Evolutionary conservation across 768 basidiomycete genomes (phyloP).

Genomic region (Termitomyces sp.): DNA sequence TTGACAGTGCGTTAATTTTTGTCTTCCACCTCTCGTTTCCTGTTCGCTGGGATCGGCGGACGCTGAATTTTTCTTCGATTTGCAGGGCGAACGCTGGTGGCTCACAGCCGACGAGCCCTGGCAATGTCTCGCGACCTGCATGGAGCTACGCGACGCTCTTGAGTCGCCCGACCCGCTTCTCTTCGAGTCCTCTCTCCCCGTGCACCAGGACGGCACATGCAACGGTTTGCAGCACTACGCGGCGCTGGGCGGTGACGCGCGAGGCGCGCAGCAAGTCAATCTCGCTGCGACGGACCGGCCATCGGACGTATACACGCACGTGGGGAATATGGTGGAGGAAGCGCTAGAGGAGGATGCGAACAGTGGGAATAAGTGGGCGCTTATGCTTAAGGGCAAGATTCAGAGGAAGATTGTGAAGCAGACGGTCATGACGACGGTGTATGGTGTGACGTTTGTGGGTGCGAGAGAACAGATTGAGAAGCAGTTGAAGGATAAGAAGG

Average conservation of each 20-base stretch:
- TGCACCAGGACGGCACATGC: constrained; percentile 98
- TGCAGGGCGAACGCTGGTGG: constrained; percentile 84
- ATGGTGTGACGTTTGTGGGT: constrained; percentile 94
- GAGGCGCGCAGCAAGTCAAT: constrained; percentile 91
- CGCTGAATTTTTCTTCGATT: no score
- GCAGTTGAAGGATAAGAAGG: constrained; percentile 74
- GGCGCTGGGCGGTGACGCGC: constrained; percentile 87
- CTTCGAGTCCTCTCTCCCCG: constrained; percentile 66
- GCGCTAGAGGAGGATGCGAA: constrained; percentile 51
- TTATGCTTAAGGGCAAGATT: constrained; percentile 68
- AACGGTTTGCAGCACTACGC: constrained; percentile 99
- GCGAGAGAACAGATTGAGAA: constrained; percentile 92
- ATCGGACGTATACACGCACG: constrained; percentile 92
- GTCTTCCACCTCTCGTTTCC: no score
- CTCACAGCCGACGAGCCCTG: constrained; percentile 88
- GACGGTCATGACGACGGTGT: constrained; percentile 99
- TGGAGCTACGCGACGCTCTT: constrained; percentile 80
- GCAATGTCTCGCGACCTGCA: constrained; percentile 93
- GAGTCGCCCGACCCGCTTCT: constrained; percentile 62
- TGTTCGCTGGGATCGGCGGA: no score
- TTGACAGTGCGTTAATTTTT: constrained; percentile 52
- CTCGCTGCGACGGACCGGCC: constrained; percentile 78
- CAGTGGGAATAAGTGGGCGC: constrained; percentile 48
- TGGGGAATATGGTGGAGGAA: constrained; percentile 80
- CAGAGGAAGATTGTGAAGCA: constrained; percentile 96